Evolutionary conservation across 2,329 filamentous ascomycete species (phyloP), one percentile per base, ranked within the genome.

Genomic region (Chaetomium sp.): DNA sequence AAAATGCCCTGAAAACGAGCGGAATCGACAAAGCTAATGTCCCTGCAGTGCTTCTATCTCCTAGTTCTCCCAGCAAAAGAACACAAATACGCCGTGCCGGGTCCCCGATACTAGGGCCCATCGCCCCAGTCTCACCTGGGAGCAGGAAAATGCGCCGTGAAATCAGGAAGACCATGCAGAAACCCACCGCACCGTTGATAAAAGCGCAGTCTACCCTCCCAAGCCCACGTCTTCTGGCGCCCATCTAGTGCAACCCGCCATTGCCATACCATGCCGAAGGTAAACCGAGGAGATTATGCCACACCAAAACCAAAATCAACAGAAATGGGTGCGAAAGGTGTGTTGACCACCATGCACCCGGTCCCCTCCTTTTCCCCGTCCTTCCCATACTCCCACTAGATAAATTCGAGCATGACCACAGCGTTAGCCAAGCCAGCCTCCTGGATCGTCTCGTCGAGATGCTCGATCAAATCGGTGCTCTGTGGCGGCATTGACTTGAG

Each of bases 321-420:
- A 6, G 47, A 35, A 31, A 7, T 29, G 6, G 23, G 21, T 38
- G 3, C 35, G 12, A 12, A 13, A 27, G 57, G 29, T 6, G 29
- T n/a, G 8, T 23, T 23, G 1, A n/a, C 9, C 21, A 21, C n/a
- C 27, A 29, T 6, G 27, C 49, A 4, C 9, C n/a, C 33, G 12
- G 33, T 38, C 47, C 9, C 9, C 19, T 7, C 16, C 38, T 16
- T 16, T 16, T n/a, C 5, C 16, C 35, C 38, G 38, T 16, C 38
- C 7, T 42, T 19, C 10, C 21, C 58, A 68, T 49, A 29, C 85
- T 82, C 75, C 91, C 89, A 64, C 91, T 78, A 73, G 93, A 91
- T 78, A 73, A 93, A 96, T 76, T 97, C 95, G 70, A 99, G 89
- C 92, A 97, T 97, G 8, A 99, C 90, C 0, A 93, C 97, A 3